These are phyloP conservation scores for Lotmaria passim DNA, from an alignment of 208 protist species.

Conservation along the genomic window DNA sequence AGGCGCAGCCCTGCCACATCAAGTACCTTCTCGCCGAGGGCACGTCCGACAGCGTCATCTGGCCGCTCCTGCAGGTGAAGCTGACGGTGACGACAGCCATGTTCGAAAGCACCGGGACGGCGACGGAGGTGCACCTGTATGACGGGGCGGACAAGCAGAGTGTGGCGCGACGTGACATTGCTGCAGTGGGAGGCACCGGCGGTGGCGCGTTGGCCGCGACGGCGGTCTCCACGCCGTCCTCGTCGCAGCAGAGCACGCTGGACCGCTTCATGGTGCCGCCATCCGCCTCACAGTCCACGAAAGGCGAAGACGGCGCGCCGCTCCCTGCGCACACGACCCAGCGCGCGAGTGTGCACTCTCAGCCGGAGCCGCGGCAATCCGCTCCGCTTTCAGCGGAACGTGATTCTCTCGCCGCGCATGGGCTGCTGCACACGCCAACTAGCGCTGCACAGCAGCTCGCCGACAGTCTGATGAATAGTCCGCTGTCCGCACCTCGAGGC, in stretches of 20 bases:
- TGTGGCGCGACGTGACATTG: conserved; percentile 51
- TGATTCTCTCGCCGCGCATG: neutral
- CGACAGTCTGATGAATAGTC: conserved; percentile 7
- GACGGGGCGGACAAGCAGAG: conserved; percentile 45
- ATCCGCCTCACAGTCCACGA: conserved; percentile 3
- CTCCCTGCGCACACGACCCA: neutral
- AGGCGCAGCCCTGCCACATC: conserved; percentile 87
- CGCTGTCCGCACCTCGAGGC: conserved; percentile 1
- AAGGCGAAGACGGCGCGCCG: neutral
- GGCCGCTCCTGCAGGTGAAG: conserved; percentile 90
- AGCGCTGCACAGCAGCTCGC: conserved; percentile 4
- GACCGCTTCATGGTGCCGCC: conserved; percentile 49
- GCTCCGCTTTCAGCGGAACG: neutral
- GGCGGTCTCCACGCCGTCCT: conserved; percentile 20
- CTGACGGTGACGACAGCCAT: conserved; percentile 82
- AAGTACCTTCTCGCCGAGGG: conserved; percentile 94
- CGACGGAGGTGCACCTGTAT: conserved; percentile 38
- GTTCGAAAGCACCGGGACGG: conserved; percentile 52
- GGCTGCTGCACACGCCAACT: conserved; percentile 20
- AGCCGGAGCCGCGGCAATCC: neutral
- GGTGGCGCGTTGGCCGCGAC: neutral
- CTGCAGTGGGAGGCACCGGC: neutral
- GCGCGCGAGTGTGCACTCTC: neutral
- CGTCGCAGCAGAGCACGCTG: conserved; percentile 49
- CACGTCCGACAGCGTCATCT: conserved; percentile 91